phyloP scores from a whole-genome alignment of 495 filamentous ascomycete species.

The Rusavskia elegans region DNA sequence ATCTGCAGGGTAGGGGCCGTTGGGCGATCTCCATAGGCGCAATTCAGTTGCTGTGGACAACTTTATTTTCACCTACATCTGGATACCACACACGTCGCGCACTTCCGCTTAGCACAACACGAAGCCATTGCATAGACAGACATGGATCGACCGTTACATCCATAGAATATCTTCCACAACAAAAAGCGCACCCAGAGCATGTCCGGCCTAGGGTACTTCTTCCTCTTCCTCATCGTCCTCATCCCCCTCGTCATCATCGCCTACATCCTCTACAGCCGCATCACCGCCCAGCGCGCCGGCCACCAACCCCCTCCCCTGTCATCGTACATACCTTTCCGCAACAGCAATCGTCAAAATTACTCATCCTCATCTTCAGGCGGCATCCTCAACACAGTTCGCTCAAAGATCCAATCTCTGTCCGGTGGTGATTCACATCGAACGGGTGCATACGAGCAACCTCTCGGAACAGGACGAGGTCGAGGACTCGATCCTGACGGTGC shows the following conservation, averaged over 20 bases:
- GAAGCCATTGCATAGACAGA: not conserved
- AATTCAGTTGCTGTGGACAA: not conserved
- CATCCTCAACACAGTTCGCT: conserved; percentile 37
- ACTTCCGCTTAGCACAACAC: no score
- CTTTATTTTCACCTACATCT: not conserved
- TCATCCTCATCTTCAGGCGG: conserved; percentile 38
- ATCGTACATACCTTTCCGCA: conserved; percentile 43
- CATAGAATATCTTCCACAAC: no score
- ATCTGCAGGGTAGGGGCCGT: not conserved
- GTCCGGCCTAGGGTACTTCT: conserved; percentile 13
- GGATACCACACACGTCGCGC: no score
- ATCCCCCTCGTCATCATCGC: conserved; percentile 26
- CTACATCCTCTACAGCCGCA: conserved; percentile 39
- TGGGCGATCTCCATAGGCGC: not conserved
- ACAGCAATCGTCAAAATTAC: conserved; percentile 23
- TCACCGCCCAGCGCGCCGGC: conserved; percentile 45
- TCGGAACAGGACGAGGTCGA: conserved; percentile 20
- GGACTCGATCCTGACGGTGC: conserved; percentile 55
- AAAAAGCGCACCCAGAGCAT: not conserved
- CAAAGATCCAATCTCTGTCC: conserved; percentile 32
- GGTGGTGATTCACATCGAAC: conserved; percentile 27
- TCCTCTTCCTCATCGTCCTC: conserved; percentile 29
- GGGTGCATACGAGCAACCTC: conserved; percentile 43
- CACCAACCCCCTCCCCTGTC: conserved; percentile 44
- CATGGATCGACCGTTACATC: no score